Evolutionary conservation across 257 asterid species (phyloP).

Genomic region (Fraxinus anomala): DNA sequence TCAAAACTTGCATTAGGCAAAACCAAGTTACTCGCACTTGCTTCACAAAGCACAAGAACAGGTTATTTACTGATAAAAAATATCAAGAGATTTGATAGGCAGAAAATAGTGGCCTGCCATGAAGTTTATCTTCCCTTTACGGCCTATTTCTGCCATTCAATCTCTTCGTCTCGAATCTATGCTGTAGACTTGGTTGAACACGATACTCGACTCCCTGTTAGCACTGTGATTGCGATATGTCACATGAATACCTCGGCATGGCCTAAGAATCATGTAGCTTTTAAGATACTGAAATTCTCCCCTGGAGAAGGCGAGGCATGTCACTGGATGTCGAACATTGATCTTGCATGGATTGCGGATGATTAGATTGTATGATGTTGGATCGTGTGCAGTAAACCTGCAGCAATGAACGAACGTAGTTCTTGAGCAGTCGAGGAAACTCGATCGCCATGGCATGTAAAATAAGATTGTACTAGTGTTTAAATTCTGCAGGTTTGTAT

Average conservation of each 20-base stretch:
- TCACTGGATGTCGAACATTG: constrained; percentile 34
- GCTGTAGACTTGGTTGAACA: constrained; percentile 36
- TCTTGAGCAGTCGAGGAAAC: no score
- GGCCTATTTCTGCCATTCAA: constrained; percentile 42
- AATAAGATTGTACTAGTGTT: no score
- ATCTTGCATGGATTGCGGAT: constrained; percentile 35
- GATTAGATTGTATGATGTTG: no score
- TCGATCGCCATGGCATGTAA: no score
- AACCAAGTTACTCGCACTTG: no score
- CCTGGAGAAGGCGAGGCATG: constrained; percentile 44
- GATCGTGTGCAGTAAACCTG: no score
- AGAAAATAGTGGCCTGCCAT: constrained; percentile 45
- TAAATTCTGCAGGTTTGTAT: no score
- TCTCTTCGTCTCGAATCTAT: constrained; percentile 37
- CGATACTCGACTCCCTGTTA: background rate
- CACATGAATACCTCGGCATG: constrained; percentile 42
- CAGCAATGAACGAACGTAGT: no score
- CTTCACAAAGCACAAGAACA: constrained; percentile 18
- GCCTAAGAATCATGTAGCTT: constrained; percentile 36
- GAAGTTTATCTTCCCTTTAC: constrained; percentile 49
- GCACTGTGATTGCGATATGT: constrained; percentile 28
- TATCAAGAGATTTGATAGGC: constrained; percentile 13
- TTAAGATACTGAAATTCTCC: constrained; percentile 25
- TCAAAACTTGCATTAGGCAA: no score
- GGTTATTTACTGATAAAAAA: constrained; percentile 11